Base-by-base conservation (phyloP, 495 filamentous ascomycete species). In the Penicillium tannophilum region DNA sequence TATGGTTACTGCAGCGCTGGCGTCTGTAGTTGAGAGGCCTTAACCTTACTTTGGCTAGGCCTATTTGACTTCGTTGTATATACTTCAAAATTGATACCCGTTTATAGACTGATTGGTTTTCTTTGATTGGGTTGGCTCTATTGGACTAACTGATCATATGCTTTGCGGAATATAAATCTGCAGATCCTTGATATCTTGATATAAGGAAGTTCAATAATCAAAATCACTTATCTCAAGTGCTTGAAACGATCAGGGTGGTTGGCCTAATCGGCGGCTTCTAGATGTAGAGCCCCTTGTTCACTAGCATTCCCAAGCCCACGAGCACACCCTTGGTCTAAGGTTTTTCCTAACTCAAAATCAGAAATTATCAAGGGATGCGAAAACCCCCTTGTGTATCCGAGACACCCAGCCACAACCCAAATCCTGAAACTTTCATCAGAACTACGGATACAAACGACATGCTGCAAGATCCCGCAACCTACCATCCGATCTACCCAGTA, bases 1-100 rank as follows among this genome's bases (percentile, higher is more conserved):
- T 56, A 65, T 80, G 39, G 76, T 80, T 8, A 78, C 72, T 68
- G 73, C 75, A 26, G 75, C 75, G 35, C 59, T 79, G 62, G 76
- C 76, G 5, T 76, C 72, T 16, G 71, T 78, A 59, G 70, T 72
- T 20, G 73, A 75, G 28, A 54, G 23, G 20, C 43, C 46, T 54
- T 63, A 28, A 63, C 24, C 17, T 44, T 47, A 11, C 58, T 1
- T 20, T 23, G 33, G 4, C 42, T n/a, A 47, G 6, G 41, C 23
- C 10, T 16, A 46, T 45, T 59, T 45, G 14, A 58, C 39, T 52
- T 62, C 41, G 39, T 48, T 63, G 57, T 67, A 65, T 55, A 64
- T 64, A 64, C 17, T 48, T 49, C 56, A 52, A 56, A 52, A 56
- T 65, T 62, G 63, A 65, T 62, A 65, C 63, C 63, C 63, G 23